A percentile compares a stretch with the other conserved stretches of the same genome.
Conservation (phyloP, 2,329 filamentous ascomycete species). For the Neopestalotiopsis sp. region DNA sequence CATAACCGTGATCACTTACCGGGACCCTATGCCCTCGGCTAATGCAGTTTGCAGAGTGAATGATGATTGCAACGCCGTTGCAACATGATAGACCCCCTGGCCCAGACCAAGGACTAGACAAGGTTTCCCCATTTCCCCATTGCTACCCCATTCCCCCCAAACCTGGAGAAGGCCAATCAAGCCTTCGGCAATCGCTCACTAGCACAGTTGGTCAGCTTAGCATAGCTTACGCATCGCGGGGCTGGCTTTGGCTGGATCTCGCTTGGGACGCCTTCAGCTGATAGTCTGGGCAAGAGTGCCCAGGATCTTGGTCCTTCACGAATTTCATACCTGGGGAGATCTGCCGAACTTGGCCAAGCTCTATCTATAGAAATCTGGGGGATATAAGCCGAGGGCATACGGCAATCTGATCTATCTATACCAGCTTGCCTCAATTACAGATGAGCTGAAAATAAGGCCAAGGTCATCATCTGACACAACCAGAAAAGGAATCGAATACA, state of each 20-base stretch:
- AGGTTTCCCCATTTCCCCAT: slow-evolving; percentile 1
- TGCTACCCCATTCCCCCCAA: neutral
- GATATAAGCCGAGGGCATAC: neutral
- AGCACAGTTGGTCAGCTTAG: neutral
- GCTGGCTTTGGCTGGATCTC: neutral
- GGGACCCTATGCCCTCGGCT: neutral
- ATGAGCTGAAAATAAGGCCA: no score
- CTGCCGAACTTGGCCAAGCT: neutral
- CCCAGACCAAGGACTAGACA: neutral
- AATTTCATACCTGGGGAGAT: neutral
- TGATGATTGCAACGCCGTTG: neutral
- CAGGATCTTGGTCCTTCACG: neutral
- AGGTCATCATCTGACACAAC: no score
- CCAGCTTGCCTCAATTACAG: neutral
- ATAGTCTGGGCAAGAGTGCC: neutral
- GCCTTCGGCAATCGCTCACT: neutral
- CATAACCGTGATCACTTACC: slow-evolving; percentile 2
- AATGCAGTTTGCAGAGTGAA: neutral
- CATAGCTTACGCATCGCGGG: neutral
- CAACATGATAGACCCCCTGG: neutral
- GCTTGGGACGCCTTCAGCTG: neutral
- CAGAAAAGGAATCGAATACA: no score
- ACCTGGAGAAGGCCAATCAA: slow-evolving; percentile 4
- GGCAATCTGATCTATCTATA: neutral
- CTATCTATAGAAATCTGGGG: neutral